Evolutionary conservation across 495 filamentous ascomycete species (phyloP).

Genomic region (Talaromyces liani): DNA sequence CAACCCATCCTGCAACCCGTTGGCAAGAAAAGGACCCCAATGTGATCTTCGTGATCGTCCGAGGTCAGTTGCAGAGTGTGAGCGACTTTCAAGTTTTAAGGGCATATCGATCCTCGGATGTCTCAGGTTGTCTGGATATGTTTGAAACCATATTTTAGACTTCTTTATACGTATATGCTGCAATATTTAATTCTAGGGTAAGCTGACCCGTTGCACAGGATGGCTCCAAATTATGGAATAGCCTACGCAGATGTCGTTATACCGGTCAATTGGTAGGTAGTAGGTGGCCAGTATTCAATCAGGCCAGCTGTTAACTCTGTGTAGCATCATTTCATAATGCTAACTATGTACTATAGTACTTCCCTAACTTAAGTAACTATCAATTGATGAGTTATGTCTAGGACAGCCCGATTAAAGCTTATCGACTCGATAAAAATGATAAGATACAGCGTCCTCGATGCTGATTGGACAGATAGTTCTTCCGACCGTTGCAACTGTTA

Average conservation of each 20-base stretch:
- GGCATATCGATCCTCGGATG: background rate
- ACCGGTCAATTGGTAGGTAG: background rate
- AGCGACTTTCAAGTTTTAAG: background rate
- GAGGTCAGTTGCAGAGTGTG: background rate
- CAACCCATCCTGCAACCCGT: no score
- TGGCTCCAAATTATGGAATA: background rate
- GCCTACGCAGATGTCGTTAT: background rate
- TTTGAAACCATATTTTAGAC: background rate
- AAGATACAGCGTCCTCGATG: background rate
- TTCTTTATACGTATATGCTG: no score
- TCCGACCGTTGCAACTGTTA: slow-evolving; percentile 4
- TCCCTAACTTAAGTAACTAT: no score
- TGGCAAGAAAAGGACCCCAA: background rate
- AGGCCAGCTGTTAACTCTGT: background rate
- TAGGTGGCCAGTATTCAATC: background rate
- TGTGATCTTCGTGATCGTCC: background rate
- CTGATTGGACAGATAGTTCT: background rate
- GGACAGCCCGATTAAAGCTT: background rate
- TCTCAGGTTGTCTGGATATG: background rate
- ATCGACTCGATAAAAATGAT: slow-evolving; percentile 1
- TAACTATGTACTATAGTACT: background rate
- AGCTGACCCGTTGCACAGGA: background rate
- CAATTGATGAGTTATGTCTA: no score
- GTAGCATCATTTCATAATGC: background rate
- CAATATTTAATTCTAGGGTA: background rate